Conservation (phyloP, 2,329 filamentous ascomycete species). For the Daldinia sp. region DNA sequence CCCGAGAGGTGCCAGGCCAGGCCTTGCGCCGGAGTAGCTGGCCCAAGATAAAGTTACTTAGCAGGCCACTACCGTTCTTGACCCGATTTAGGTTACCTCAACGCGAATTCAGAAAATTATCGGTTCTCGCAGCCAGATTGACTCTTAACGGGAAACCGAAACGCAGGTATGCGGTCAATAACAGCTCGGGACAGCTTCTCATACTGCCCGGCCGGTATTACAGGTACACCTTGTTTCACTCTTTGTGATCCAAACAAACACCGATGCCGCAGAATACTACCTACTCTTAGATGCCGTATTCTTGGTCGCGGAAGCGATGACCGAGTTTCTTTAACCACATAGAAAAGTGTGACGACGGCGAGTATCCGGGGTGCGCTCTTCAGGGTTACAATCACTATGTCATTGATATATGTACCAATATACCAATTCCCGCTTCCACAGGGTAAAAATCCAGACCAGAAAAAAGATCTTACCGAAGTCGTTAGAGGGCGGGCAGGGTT, state of each 20-base stretch:
- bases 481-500: slow-evolving; percentile 7
- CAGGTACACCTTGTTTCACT: neutral
- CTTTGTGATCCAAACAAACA: slow-evolving; percentile 3
- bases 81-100: slow-evolving; percentile 14
- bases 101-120: slow-evolving; percentile 14
- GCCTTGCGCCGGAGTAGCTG: slow-evolving; percentile 11
- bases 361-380: slow-evolving; percentile 14
- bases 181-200: slow-evolving; percentile 3
- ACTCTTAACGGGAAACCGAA: slow-evolving; percentile 15
- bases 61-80: neutral
- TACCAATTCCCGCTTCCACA: slow-evolving; percentile 5
- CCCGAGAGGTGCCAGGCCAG: neutral
- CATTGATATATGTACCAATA: slow-evolving; percentile 30
- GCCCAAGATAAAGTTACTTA: slow-evolving; percentile 25
- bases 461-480: slow-evolving; percentile 13
- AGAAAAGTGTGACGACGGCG: slow-evolving; percentile 5
- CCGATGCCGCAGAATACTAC: neutral
- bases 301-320: neutral
- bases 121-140: neutral
- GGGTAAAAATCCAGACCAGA: slow-evolving; percentile 25
- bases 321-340: neutral
- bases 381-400: slow-evolving; percentile 28
- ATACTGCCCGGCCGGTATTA: slow-evolving; percentile 16
- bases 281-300: neutral
- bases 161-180: slow-evolving; percentile 16